Base-by-base conservation (phyloP, 2,329 filamentous ascomycete species). In the Hymenoscyphus occultus region DNA sequence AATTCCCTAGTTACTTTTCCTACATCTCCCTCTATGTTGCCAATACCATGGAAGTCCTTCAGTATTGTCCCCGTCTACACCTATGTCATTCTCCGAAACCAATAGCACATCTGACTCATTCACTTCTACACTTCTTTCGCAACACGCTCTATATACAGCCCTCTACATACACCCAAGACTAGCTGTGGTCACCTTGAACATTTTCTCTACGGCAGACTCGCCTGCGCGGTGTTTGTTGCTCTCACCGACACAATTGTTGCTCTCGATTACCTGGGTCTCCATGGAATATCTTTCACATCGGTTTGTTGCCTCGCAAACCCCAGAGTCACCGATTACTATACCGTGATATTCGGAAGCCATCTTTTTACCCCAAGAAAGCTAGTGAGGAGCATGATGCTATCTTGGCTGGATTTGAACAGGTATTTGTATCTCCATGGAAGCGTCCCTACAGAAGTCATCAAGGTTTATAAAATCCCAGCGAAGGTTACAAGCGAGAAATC, bases 341-440 rank as follows among this genome's bases (percentile, higher is more conserved):
- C 54, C 6, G 14, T 35, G 14, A 35, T 19, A 2, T 56, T 19
- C 54, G 54, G 54, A 28, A 28, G 28, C 28, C 28, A 28, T 28
- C 28, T 28, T 28, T 28, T 28, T 28, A 28, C 28, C 28, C 28
- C 28, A 28, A 28, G 28, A 35, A 35, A 35, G 9, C 35, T 5
- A 35, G 10, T 12, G n/a, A 51, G 19, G n/a, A n/a, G 9, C 0
- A 51, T 51, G 28, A 51, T n/a, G 1, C n/a, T 9, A 10, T 13
- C 45, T 51, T 51, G 45, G 19, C n/a, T n/a, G 12, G 3, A 51
- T 51, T 51, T 4, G 45, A 10, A 22, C n/a, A 51, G 45, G 45
- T 51, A 51, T 51, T 51, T 51, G 45, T 51, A 51, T 51, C 22
- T 51, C 45, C 45, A 51, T 51, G 45, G 45, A 51, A 28, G 19